These are phyloP conservation scores for Selaginella tamariscina DNA, from an alignment of 75 land plant species.

Conservation along the genomic window DNA sequence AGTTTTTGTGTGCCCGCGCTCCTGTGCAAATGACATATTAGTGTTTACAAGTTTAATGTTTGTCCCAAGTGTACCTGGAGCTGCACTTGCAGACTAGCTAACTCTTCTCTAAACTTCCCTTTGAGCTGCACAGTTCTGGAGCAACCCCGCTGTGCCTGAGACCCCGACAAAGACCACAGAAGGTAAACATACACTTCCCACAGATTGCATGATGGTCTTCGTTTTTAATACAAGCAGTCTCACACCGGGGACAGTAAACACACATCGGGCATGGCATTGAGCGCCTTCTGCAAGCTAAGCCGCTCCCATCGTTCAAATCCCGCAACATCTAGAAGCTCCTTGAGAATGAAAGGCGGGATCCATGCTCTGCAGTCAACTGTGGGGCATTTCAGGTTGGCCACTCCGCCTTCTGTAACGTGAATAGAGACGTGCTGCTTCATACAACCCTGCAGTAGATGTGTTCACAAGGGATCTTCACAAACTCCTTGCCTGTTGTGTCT, in stretches of 20 bases:
- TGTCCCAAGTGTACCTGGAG: too few relatives aligned
- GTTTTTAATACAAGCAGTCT: slow-evolving; percentile 63
- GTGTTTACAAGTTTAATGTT: too few relatives aligned
- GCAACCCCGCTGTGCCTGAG: slow-evolving; percentile 74
- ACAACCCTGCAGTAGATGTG: slow-evolving; percentile 71
- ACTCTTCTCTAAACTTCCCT: too few relatives aligned
- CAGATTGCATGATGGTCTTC: slow-evolving; percentile 71
- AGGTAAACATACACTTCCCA: slow-evolving; percentile 59
- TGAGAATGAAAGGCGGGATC: slow-evolving; percentile 57
- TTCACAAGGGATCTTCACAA: slow-evolving; percentile 56
- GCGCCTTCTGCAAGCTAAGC: slow-evolving; percentile 56
- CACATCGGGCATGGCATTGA: slow-evolving; percentile 81
- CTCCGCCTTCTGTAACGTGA: slow-evolving; percentile 74
- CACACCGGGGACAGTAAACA: slow-evolving; percentile 81
- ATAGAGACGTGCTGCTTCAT: slow-evolving; percentile 51
- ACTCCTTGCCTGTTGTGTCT: slow-evolving; percentile 40
- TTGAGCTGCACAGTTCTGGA: too few relatives aligned
- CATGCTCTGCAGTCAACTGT: slow-evolving; percentile 31
- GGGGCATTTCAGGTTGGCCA: slow-evolving; percentile 63
- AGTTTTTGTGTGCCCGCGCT: too few relatives aligned
- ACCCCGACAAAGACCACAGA: slow-evolving; percentile 69
- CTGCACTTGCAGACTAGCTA: too few relatives aligned
- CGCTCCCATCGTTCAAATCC: slow-evolving; percentile 80
- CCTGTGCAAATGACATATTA: too few relatives aligned
- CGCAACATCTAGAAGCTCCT: slow-evolving; percentile 55